Evolutionary conservation across 305 asterid genomes (phyloP), one percentile per base, ranked within the genome.

Genomic region (Solanum aculeatissimum): DNA sequence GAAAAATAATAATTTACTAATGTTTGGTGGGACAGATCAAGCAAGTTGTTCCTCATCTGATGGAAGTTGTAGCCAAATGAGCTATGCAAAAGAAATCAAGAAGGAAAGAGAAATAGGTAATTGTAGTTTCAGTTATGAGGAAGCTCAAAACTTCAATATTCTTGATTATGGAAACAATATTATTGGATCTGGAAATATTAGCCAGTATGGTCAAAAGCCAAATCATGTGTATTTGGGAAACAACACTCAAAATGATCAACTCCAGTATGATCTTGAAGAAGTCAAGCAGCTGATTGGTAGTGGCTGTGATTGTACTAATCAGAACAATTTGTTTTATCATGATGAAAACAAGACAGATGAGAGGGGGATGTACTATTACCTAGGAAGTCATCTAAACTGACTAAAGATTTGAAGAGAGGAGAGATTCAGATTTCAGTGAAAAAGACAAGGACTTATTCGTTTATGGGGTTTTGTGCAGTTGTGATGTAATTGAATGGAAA

Each of bases 31-130:
- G n/a, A 65, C 21, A 19, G 60, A 54, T 65, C 21, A 83, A 19
- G 83, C 86, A 25, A 92, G 94, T 35, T 88, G 93, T 68, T 93
- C 97, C 0, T 94, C 98, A 14, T 94, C 97, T 13, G 94, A 91
- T 75, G 93, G 95, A 54, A 91, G 94, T 27, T 87, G 92, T 87
- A 83, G 92, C 85, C 91, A 90, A 65, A 85, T 90, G 72, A 89
- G 87, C 74, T 84, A 87, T 19, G 92, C 91, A n/a, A 89, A 87
- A 51, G 93, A 84, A 29, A 86, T 89, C 13, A 92, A 91, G 58
- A 92, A 84, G 83, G 95, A 92, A 54, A 54, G 60, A 74, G 74
- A 75, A 25, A 83, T 87, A 78, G 87, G 86, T 42, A 43, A 79
- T 68, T 43, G 84, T 91, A 65, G 29, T 16, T 81, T 85, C 6